Percentiles rank a stretch among this genome's conserved stretches.
Evolutionary conservation across 768 basidiomycete genomes (phyloP).

Genomic region (Mycena venus): DNA sequence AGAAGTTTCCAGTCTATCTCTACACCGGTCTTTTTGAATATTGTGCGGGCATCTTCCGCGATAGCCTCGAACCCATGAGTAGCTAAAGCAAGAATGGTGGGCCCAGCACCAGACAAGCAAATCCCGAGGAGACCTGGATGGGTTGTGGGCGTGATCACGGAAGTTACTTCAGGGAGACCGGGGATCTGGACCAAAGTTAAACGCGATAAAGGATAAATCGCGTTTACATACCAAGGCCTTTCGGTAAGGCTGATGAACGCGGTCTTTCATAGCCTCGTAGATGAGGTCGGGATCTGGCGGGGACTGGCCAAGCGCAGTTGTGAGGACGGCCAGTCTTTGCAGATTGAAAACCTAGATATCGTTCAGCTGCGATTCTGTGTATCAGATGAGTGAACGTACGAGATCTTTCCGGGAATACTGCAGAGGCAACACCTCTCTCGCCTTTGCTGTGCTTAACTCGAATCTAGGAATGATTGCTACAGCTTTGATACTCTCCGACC

Average conservation of each 20-base stretch:
- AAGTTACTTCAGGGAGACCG: conserved; percentile 93
- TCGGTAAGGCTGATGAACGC: conserved; percentile 97
- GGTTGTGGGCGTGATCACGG: conserved; percentile 85
- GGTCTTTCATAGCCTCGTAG: conserved; percentile 99
- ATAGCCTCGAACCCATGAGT: conserved; percentile 88
- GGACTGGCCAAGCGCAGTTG: conserved; percentile 89
- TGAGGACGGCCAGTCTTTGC: conserved; percentile 95
- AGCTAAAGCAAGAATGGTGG: conserved; percentile 96
- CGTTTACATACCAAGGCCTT: conserved; percentile 76
- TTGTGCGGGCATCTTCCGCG: conserved; percentile 81
- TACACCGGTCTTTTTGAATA: conserved; percentile 80
- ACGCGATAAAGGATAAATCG: neutral
- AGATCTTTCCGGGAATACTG: conserved; percentile 92
- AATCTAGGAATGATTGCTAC: conserved; percentile 96
- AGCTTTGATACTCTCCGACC: conserved; percentile 88
- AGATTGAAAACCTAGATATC: conserved; percentile 91
- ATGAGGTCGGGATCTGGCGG: conserved; percentile 97
- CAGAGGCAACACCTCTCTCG: conserved; percentile 88
- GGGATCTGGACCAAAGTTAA: conserved; percentile 76
- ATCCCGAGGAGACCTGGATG: conserved; percentile 98
- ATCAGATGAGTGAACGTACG: conserved; percentile 61
- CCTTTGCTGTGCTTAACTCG: conserved; percentile 96
- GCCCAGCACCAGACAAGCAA: conserved; percentile 97
- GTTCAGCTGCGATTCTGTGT: conserved; percentile 6
- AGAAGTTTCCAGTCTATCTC: conserved; percentile 94